Conservation (phyloP, 352 stramenopile genomes). For the Globisporangium radiosum region DNA sequence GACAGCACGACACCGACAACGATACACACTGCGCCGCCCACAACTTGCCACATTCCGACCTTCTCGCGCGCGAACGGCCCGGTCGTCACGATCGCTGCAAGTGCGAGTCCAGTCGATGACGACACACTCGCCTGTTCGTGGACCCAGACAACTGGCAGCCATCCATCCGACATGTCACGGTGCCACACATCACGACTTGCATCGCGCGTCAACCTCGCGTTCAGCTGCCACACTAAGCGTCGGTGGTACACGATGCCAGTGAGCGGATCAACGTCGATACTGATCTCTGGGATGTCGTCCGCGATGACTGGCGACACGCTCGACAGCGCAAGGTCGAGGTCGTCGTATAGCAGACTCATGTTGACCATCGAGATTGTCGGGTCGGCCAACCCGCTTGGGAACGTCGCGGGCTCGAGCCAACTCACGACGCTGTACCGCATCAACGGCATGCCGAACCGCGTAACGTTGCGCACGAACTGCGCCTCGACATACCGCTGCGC, state of each 20-base stretch:
- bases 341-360: conserved; percentile 35
- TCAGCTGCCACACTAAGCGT: conserved; percentile 48
- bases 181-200: conserved; percentile 31
- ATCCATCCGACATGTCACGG: conserved; percentile 11
- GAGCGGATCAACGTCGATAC: conserved; percentile 40
- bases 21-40: conserved; percentile 20
- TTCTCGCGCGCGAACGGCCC: conserved; percentile 34
- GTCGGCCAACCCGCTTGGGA: conserved; percentile 26
- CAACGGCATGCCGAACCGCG: conserved; percentile 36
- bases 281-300: conserved; percentile 1
- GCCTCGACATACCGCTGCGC: conserved; percentile 33
- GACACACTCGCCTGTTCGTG: conserved; percentile 40
- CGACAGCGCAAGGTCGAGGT: conserved; percentile 28
- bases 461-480: conserved; percentile 35
- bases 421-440: conserved; percentile 38
- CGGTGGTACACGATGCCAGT: conserved; percentile 45
- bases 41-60: conserved; percentile 24
- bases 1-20: conserved; percentile 12
- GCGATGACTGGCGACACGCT: neutral
- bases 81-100: conserved; percentile 3
- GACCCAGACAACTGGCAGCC: conserved; percentile 42
- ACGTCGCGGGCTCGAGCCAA: conserved; percentile 28
- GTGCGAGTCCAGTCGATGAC: conserved; percentile 9
- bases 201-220: conserved; percentile 12
- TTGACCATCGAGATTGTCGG: conserved; percentile 21